Percentiles rank a stretch among this genome's conserved stretches.
These are phyloP conservation scores for Epichloe sylvatica DNA, from an alignment of 2,329 filamentous ascomycete species.

Conservation along the genomic window DNA sequence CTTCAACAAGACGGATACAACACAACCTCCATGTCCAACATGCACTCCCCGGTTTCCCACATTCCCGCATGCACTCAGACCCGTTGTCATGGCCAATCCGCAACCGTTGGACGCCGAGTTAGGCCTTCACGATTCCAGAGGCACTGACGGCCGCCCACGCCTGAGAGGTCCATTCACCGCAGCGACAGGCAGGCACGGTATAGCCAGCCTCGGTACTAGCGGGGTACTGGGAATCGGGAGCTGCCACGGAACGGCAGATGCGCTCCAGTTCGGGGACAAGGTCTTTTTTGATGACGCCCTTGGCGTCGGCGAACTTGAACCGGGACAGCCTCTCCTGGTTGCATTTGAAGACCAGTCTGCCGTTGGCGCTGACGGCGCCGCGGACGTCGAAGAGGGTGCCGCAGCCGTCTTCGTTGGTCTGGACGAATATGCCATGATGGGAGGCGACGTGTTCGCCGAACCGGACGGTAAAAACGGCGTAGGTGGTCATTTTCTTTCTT, in stretches of 20 bases:
- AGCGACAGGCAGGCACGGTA: constrained; percentile 3
- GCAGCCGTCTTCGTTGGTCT: constrained; percentile 2
- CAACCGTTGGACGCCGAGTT: too few relatives aligned
- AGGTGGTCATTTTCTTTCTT: background rate
- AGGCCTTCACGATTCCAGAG: constrained; percentile 14
- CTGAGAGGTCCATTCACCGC: constrained; percentile 1
- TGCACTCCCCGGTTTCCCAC: too few relatives aligned
- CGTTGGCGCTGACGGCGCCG: constrained; percentile 3
- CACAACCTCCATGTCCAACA: too few relatives aligned
- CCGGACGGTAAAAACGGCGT: background rate
- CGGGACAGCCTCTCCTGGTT: constrained; percentile 1
- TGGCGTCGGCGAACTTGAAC: background rate
- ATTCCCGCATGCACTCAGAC: too few relatives aligned
- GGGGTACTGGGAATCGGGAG: constrained; percentile 2
- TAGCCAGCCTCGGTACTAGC: background rate
- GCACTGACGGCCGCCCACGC: constrained; percentile 1
- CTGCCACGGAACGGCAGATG: constrained; percentile 1
- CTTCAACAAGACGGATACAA: too few relatives aligned
- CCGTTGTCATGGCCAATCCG: too few relatives aligned
- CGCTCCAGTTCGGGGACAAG: background rate
- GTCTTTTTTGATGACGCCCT: constrained; percentile 1
- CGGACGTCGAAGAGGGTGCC: constrained; percentile 5
- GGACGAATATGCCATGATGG: constrained; percentile 4
- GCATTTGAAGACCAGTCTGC: constrained; percentile 1
- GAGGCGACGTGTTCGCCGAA: background rate